A percentile compares a stretch with the other conserved stretches of the same genome.
Evolutionary conservation across 805 yeast species (phyloP).

Genomic region (Metschnikowia shivogae): DNA sequence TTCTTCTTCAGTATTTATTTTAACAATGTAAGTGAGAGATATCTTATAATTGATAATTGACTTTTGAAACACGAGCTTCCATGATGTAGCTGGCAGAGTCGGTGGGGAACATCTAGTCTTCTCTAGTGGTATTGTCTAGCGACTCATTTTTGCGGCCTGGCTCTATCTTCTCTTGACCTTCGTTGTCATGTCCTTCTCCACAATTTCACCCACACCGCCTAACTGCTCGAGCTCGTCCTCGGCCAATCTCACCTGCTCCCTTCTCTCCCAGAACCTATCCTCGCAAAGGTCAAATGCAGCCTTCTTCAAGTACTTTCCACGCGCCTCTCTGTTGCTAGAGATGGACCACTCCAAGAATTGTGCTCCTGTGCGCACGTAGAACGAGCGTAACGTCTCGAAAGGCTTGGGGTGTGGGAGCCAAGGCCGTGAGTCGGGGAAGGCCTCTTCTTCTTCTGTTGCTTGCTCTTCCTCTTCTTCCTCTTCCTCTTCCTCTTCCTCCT

Average conservation of each 20-base stretch:
- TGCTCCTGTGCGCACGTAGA: constrained; percentile 83
- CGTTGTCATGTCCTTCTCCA: constrained; percentile 63
- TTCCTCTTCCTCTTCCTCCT: constrained; percentile 43
- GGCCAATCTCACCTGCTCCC: constrained; percentile 82
- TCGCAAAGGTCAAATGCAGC: constrained; percentile 88
- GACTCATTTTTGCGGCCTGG: background rate
- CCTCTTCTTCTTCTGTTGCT: constrained; percentile 58
- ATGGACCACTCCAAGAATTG: constrained; percentile 91
- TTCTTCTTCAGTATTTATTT: no score
- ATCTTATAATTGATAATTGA: background rate
- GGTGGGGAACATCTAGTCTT: background rate
- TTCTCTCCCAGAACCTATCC: constrained; percentile 98
- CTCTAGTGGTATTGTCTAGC: background rate
- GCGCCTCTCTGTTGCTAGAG: constrained; percentile 74
- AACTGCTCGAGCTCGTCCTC: constrained; percentile 88
- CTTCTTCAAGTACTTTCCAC: constrained; percentile 86
- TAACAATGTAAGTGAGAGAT: no score
- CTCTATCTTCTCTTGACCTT: constrained; percentile 46
- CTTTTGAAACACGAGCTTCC: background rate
- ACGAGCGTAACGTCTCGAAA: constrained; percentile 77
- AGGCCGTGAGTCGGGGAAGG: constrained; percentile 86
- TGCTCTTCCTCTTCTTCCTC: constrained; percentile 68
- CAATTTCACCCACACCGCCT: constrained; percentile 86
- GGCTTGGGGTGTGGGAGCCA: constrained; percentile 98
- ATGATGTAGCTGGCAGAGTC: background rate